phyloP scores from a whole-genome alignment of 2,329 filamentous ascomycete genomes.

The Domatiomyces catenatus region DNA sequence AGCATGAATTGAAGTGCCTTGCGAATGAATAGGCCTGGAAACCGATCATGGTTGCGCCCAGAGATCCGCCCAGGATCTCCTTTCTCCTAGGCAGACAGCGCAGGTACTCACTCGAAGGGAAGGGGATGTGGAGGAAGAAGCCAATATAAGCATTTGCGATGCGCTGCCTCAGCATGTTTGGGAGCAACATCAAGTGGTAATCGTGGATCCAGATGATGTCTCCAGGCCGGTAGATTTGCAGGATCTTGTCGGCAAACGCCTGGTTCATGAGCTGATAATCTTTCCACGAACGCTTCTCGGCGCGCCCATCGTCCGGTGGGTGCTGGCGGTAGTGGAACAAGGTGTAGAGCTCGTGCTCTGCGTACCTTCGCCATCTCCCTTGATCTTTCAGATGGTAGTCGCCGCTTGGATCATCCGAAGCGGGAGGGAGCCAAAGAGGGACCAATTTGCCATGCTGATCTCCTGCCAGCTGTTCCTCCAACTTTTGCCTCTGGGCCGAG shows the following conservation, averaged over 20 bases:
- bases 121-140: conserved; percentile 87
- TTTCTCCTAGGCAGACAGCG: conserved; percentile 76
- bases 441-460: conserved; percentile 63
- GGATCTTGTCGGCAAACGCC: conserved; percentile 76
- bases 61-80: conserved; percentile 74
- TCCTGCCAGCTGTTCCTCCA: conserved; percentile 60
- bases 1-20: conserved; percentile 86
- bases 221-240: conserved; percentile 78
- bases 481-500: conserved; percentile 50
- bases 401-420: conserved; percentile 53
- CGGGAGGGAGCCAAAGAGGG: conserved; percentile 79
- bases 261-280: conserved; percentile 91
- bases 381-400: conserved; percentile 63
- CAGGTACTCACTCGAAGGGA: conserved; percentile 91
- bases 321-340: conserved; percentile 94
- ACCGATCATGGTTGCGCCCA: conserved; percentile 82
- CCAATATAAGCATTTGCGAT: conserved; percentile 82
- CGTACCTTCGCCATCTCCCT: conserved; percentile 72
- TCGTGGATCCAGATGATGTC: conserved; percentile 89
- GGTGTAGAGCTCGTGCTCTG: conserved; percentile 81
- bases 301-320: conserved; percentile 70
- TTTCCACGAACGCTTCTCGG: conserved; percentile 69
- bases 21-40: conserved; percentile 96
- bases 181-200: conserved; percentile 81
- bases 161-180: conserved; percentile 72